Base-by-base conservation (phyloP, 768 basidiomycete genomes). In the Paxillus involutus region DNA sequence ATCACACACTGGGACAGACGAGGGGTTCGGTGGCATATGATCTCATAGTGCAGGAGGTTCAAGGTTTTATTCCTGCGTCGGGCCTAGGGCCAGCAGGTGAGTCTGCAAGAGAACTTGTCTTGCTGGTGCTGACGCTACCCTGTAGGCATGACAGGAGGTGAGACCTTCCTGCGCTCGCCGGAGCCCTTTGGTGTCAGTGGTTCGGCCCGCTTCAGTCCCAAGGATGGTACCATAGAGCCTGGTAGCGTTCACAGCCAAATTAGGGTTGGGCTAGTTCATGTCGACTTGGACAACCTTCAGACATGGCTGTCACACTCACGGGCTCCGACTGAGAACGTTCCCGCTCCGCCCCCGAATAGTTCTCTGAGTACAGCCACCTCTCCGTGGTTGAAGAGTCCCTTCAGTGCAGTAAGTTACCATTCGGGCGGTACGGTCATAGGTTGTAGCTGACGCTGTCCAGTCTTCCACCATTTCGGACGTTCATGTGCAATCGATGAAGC, bases 1-100 rank as follows among this genome's bases (percentile, higher is more conserved):
- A 88, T 56, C 76, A 82, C 49, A 88, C 87, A 24, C 79, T 86
- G 75, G 87, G 85, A 12, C 77, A 75, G 39, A 84, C 83, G 45
- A 80, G 78, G 49, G 88, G 84, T 17, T 76, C 77, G 12, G 78
- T 80, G 2, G 75, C 76, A 4, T 67, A 89, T 47, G 71, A 76
- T 46, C 65, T 89, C 40, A 77, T 71, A 39, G 63, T 84, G 42
- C 71, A 70, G 41, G 75, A 79, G 46, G 68, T 87, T 32, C 67
- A 73, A 39, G 81, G 81, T 11, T 75, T 69, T 24, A 59, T 73
- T 16, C 72, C 73, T 51, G 69, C 51, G 26, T 59, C 56, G 44
- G 45, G 51, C 49, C 40, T 53, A 17, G 13, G 43, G 35, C 58
- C 58, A 11, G 51, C 63, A 53, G 72, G 80, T 79, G 55, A 46